phyloP scores from a whole-genome alignment of 1,139 yeast genomes.

The Torulaspora globosa region DNA sequence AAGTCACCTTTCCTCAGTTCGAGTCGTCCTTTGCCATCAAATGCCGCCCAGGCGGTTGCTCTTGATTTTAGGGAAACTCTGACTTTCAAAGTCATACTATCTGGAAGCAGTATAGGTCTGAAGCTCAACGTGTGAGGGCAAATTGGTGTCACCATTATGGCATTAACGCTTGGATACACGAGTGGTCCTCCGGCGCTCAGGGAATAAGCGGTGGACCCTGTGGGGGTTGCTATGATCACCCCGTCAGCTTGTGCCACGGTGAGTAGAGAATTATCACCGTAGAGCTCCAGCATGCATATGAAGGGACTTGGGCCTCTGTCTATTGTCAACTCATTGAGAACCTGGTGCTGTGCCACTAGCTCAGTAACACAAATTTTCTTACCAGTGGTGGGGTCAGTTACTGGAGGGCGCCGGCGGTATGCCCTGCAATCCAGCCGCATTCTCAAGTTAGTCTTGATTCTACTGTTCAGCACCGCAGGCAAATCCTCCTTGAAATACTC shows the following conservation, averaged over 20 bases:
- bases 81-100: slow-evolving; percentile 73
- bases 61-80: slow-evolving; percentile 67
- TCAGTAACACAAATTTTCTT: slow-evolving; percentile 47
- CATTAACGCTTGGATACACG: slow-evolving; percentile 86
- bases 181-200: slow-evolving; percentile 87
- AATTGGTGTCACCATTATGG: slow-evolving; percentile 84
- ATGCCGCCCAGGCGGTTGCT: slow-evolving; percentile 83
- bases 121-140: slow-evolving; percentile 90
- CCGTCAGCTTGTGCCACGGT: slow-evolving; percentile 93
- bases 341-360: slow-evolving; percentile 68
- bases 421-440: slow-evolving; percentile 75
- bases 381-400: slow-evolving; percentile 20
- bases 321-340: slow-evolving; percentile 74
- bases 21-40: slow-evolving; percentile 77
- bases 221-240: slow-evolving; percentile 80
- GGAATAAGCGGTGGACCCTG: slow-evolving; percentile 90
- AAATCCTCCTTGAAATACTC: slow-evolving; percentile 61
- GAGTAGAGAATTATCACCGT: slow-evolving; percentile 73
- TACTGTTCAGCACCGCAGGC: slow-evolving; percentile 55
- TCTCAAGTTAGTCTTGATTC: slow-evolving; percentile 72
- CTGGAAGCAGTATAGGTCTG: slow-evolving; percentile 82
- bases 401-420: slow-evolving; percentile 38
- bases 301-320: slow-evolving; percentile 89
- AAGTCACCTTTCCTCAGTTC: slow-evolving; percentile 71
- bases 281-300: slow-evolving; percentile 75